Percentiles rank a stretch among this genome's conserved stretches.
Evolutionary conservation across 1,284 basidiomycete genomes (phyloP).

Genomic region (Heliocybe sulcata): DNA sequence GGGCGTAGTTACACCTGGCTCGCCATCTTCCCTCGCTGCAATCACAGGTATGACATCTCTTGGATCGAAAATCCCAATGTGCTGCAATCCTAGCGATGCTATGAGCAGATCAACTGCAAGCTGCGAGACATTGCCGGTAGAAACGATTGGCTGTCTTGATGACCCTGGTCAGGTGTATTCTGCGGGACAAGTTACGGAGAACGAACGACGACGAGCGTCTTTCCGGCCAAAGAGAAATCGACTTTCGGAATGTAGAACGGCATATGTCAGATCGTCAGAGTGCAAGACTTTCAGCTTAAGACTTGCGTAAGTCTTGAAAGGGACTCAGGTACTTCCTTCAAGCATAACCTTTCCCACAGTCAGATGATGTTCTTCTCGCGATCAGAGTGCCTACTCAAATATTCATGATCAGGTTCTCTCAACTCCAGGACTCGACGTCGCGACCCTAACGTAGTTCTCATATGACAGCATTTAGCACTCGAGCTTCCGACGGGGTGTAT

Average conservation of each 20-base stretch:
- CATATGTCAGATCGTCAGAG: constrained; percentile 6
- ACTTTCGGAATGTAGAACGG: constrained; percentile 32
- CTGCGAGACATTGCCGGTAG: constrained; percentile 73
- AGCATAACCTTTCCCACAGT: too few species aligned
- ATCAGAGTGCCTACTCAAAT: too few species aligned
- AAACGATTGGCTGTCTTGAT: background rate
- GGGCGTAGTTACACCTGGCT: constrained; percentile 57
- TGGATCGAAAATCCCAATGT: constrained; percentile 56
- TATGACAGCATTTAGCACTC: too few species aligned
- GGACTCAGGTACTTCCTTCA: too few species aligned
- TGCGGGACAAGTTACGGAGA: background rate
- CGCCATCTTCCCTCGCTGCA: constrained; percentile 54
- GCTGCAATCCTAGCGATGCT: constrained; percentile 48
- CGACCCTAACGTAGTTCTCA: too few species aligned
- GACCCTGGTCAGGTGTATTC: background rate
- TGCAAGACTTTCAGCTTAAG: too few species aligned
- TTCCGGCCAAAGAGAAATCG: constrained; percentile 30
- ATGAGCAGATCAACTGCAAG: constrained; percentile 71
- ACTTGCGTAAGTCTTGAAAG: too few species aligned
- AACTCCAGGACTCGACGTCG: too few species aligned
- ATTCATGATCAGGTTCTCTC: too few species aligned
- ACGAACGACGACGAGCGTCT: constrained; percentile 43
- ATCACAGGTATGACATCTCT: constrained; percentile 60
- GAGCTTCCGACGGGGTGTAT: too few species aligned
- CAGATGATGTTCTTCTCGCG: too few species aligned